Conservation (phyloP, 208 protist species). For the Leishmania arabica region DNA sequence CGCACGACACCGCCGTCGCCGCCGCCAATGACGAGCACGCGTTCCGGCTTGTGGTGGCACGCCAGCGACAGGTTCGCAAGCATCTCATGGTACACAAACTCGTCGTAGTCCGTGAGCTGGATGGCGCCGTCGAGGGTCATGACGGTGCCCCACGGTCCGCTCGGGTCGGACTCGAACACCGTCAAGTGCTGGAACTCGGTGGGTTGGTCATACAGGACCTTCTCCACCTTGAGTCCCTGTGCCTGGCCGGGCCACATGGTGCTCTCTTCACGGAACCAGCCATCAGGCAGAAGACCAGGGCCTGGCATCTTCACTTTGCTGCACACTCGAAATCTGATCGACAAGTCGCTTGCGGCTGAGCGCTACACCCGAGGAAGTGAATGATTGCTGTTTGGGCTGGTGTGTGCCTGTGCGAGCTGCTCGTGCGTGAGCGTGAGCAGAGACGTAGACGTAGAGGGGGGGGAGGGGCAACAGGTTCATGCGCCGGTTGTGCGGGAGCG, state of each 20-base stretch:
- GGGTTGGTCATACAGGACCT: conserved; percentile 84
- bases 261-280: conserved; percentile 93
- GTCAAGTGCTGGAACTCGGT: conserved; percentile 89
- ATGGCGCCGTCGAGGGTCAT: conserved; percentile 97
- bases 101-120: conserved; percentile 97
- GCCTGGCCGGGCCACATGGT: conserved; percentile 90
- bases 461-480: background rate
- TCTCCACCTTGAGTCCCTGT: conserved; percentile 84
- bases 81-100: conserved; percentile 99
- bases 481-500: background rate
- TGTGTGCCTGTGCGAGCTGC: background rate
- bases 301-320: conserved; percentile 46
- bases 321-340: background rate
- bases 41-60: conserved; percentile 87
- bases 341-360: background rate
- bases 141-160: conserved; percentile 94
- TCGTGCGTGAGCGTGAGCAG: background rate
- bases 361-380: background rate
- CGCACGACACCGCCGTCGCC: conserved; percentile 98
- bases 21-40: conserved; percentile 97
- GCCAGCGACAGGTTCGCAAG: conserved; percentile 95
- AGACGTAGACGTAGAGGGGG: background rate
- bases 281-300: conserved; percentile 74
- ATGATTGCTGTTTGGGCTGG: background rate
- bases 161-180: conserved; percentile 84